Evolutionary conservation across 345 rosid species (phyloP).

Genomic region (Gossypium ekmanianum): DNA sequence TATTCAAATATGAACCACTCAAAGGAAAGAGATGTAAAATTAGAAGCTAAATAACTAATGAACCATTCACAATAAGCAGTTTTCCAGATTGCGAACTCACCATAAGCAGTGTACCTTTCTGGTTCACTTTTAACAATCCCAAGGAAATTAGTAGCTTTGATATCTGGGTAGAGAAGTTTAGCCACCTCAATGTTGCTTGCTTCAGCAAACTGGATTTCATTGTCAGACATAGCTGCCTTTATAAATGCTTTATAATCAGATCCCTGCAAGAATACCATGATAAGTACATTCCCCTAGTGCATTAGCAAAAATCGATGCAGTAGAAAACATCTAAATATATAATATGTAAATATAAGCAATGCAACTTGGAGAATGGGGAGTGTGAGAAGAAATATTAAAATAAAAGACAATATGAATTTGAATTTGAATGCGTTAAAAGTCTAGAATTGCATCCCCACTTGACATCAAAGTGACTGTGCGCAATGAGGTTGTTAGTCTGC

Average conservation of each 20-base stretch:
- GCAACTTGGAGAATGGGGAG: background rate
- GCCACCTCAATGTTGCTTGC: conserved; percentile 43
- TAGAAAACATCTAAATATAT: background rate
- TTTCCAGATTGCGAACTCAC: conserved; percentile 18
- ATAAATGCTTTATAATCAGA: conserved; percentile 57
- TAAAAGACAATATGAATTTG: background rate
- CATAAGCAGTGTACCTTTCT: conserved; percentile 61
- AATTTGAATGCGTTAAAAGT: background rate
- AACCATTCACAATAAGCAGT: background rate
- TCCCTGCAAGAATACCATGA: conserved; percentile 41
- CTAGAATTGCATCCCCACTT: background rate
- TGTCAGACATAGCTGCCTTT: conserved; percentile 57
- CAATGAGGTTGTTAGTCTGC: background rate
- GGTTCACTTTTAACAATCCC: conserved; percentile 84
- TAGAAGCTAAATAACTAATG: background rate
- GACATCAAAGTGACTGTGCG: background rate
- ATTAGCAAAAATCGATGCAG: background rate
- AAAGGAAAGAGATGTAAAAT: background rate
- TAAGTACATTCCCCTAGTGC: background rate
- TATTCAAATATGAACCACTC: background rate
- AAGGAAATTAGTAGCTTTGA: conserved; percentile 38
- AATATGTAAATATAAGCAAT: background rate
- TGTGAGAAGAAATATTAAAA: background rate
- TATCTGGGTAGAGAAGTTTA: conserved; percentile 53
- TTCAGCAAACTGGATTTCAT: conserved; percentile 75